phyloP scores from a whole-genome alignment of 129 eudicot species.

The Chrysanthemum lavandulifolium region DNA sequence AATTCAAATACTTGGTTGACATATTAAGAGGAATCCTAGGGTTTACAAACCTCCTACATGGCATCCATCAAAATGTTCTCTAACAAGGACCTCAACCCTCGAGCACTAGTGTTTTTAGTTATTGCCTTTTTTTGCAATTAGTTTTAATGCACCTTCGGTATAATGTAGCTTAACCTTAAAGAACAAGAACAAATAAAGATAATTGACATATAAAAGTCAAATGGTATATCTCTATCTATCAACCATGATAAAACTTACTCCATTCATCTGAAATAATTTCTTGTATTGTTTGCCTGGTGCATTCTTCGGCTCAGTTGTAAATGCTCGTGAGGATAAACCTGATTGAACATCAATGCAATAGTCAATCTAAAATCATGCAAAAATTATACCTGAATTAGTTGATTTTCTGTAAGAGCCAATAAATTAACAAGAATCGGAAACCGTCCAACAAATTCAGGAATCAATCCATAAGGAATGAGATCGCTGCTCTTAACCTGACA shows the following conservation, averaged over 20 bases:
- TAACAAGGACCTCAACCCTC: slow-evolving; percentile 68
- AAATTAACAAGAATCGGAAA: slow-evolving; percentile 79
- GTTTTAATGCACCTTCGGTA: slow-evolving; percentile 60
- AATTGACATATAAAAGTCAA: slow-evolving; percentile 19
- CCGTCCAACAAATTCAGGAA: slow-evolving; percentile 87
- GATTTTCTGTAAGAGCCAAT: slow-evolving; percentile 76
- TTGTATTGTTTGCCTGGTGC: slow-evolving; percentile 81
- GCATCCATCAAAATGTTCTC: slow-evolving; percentile 78
- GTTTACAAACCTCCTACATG: slow-evolving; percentile 66
- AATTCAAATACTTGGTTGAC: background rate
- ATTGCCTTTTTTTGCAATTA: slow-evolving; percentile 66
- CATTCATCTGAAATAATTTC: slow-evolving; percentile 34
- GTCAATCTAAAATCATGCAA: background rate
- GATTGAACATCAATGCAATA: background rate
- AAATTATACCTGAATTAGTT: slow-evolving; percentile 67
- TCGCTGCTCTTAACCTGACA: slow-evolving; percentile 84
- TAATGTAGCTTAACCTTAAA: slow-evolving; percentile 69
- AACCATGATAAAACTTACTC: slow-evolving; percentile 37
- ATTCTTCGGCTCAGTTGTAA: slow-evolving; percentile 63
- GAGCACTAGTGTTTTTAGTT: slow-evolving; percentile 72
- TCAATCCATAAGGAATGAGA: slow-evolving; percentile 73
- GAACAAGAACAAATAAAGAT: background rate
- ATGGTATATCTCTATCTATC: background rate
- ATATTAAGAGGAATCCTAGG: background rate
- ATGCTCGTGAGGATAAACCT: background rate